Percentiles rank a stretch among this genome's conserved stretches.
Evolutionary conservation across 352 stramenopile genomes (phyloP).

Genomic region (Phytophthora pseudosyringae): DNA sequence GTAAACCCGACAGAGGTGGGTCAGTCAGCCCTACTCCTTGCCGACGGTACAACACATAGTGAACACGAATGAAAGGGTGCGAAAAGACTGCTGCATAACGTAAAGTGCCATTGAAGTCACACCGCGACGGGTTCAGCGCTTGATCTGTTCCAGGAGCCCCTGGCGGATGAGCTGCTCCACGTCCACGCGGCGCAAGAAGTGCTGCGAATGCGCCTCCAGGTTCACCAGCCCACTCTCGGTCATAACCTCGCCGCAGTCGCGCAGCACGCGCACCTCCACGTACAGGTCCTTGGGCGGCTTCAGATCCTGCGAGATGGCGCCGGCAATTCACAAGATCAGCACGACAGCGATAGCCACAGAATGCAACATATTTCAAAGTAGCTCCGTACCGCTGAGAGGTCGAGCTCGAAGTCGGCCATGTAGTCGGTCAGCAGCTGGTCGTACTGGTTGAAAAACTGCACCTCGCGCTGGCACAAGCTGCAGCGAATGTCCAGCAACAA

Average conservation of each 20-base stretch:
- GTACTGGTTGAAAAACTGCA: slow-evolving; percentile 93
- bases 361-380: neutral
- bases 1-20: slow-evolving; percentile 8
- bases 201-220: slow-evolving; percentile 85
- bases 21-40: slow-evolving; percentile 3
- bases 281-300: slow-evolving; percentile 92
- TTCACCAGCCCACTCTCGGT: slow-evolving; percentile 91
- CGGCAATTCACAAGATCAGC: slow-evolving; percentile 14
- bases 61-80: slow-evolving; percentile 25
- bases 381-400: slow-evolving; percentile 73
- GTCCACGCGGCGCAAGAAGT: slow-evolving; percentile 89
- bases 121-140: slow-evolving; percentile 42
- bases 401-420: slow-evolving; percentile 89
- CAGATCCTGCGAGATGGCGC: slow-evolving; percentile 55
- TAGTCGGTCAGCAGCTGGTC: slow-evolving; percentile 92
- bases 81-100: slow-evolving; percentile 24
- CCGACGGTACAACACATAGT: slow-evolving; percentile 18
- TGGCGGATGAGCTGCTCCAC: slow-evolving; percentile 88
- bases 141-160: slow-evolving; percentile 85
- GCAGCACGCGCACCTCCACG: slow-evolving; percentile 89
- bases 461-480: slow-evolving; percentile 84
- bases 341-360: slow-evolving; percentile 6
- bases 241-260: slow-evolving; percentile 91
- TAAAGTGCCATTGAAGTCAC: slow-evolving; percentile 18
- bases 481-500: neutral